A percentile compares a stretch with the other conserved stretches of the same genome.
These are phyloP conservation scores for Fusarium newnesense DNA, from an alignment of 2,329 filamentous ascomycete genomes.

Conservation along the genomic window DNA sequence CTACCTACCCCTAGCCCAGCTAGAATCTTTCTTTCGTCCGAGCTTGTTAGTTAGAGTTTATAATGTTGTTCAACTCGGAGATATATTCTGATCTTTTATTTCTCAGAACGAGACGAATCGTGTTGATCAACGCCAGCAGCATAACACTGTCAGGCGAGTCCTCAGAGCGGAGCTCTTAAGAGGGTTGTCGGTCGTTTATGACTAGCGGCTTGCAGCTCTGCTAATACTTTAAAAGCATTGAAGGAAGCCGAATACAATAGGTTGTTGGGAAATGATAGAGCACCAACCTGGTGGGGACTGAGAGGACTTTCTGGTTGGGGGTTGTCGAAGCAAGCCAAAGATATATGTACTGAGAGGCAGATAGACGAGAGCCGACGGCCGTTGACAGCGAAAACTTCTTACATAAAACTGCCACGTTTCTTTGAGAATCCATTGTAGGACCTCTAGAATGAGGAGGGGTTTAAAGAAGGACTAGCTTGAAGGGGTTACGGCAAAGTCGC, in stretches of 20 bases:
- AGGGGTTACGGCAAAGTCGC: neutral
- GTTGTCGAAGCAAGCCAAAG: neutral
- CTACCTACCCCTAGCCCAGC: neutral
- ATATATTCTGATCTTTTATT: rapidly evolving
- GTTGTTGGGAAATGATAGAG: rapidly evolving
- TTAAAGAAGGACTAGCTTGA: neutral
- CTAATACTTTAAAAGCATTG: rapidly evolving
- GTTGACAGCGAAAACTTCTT: neutral
- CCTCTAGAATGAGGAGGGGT: rapidly evolving
- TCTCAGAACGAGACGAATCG: too few relatives aligned
- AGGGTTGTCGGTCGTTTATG: rapidly evolving
- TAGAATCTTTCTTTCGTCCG: too few relatives aligned
- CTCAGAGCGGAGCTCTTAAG: neutral
- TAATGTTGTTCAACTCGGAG: neutral
- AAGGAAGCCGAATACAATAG: rapidly evolving
- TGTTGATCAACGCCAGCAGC: neutral
- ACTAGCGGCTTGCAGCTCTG: neutral
- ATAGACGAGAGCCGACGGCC: neutral
- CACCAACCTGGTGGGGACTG: neutral
- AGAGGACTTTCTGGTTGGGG: too few relatives aligned
- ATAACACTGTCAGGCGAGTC: neutral
- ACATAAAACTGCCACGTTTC: neutral
- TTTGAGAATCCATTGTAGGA: neutral
- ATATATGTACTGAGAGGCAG: neutral
- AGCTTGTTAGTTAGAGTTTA: too few relatives aligned